A percentile compares a stretch with the other conserved stretches of the same genome.
phyloP scores from a whole-genome alignment of 2,329 filamentous ascomycete species.

The Verticillium tricorpus region DNA sequence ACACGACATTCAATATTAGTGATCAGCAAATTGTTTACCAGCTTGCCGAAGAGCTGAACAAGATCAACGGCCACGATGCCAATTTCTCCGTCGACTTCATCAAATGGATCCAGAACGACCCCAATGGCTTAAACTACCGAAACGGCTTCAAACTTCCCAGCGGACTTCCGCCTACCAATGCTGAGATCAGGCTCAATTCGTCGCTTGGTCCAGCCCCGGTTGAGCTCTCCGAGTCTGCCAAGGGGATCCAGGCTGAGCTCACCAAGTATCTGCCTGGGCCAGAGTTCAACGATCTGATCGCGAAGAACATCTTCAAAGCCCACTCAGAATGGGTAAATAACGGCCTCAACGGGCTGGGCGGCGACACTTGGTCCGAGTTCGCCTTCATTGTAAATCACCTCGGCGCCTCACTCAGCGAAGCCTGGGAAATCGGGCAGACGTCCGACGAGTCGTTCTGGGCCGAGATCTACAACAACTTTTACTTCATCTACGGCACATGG shows the following conservation, averaged over 20 bases:
- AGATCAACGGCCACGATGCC: conserved; percentile 47
- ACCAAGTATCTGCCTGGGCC: conserved; percentile 27
- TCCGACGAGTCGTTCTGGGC: conserved; percentile 38
- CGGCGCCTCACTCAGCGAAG: conserved; percentile 46
- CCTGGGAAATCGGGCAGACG: conserved; percentile 34
- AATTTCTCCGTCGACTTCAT: conserved; percentile 55
- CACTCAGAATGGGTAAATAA: conserved; percentile 31
- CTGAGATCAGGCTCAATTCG: conserved; percentile 40
- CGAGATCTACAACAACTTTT: conserved; percentile 50
- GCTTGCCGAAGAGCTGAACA: conserved; percentile 55
- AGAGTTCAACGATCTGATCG: conserved; percentile 31
- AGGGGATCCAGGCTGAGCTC: conserved; percentile 30
- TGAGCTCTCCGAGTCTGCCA: conserved; percentile 26
- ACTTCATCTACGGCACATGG: conserved; percentile 57
- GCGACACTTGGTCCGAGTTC: conserved; percentile 62
- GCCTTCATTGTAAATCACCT: conserved; percentile 58
- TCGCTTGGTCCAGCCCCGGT: conserved; percentile 27
- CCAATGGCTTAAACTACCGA: conserved; percentile 49
- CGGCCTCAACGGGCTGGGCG: conserved; percentile 37
- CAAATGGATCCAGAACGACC: conserved; percentile 52
- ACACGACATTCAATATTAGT: conserved; percentile 53
- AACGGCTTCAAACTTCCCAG: conserved; percentile 41
- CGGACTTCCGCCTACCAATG: conserved; percentile 47
- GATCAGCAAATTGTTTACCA: conserved; percentile 64
- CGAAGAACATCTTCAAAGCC: conserved; percentile 38